Percentiles rank a stretch among this genome's conserved stretches.
Evolutionary conservation across 225 moss, liverwort and hornwort species (phyloP).

Genomic region (Lunularia cruciata): DNA sequence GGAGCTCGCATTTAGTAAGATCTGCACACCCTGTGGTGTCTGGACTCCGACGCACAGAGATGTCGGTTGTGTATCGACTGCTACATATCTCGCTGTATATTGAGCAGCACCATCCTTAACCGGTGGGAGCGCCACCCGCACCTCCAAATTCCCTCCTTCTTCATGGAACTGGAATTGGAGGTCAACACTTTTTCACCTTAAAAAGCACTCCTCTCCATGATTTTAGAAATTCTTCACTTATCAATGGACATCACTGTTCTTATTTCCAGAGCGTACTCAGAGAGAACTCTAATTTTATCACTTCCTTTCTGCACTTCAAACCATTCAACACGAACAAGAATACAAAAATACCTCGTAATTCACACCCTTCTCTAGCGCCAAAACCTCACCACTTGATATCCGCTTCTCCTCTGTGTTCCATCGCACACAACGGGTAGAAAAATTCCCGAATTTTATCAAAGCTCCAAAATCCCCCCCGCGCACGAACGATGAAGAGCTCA

Average conservation of each 20-base stretch:
- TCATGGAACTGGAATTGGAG: conserved; percentile 80
- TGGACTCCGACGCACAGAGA: conserved; percentile 69
- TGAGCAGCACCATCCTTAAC: conserved; percentile 54
- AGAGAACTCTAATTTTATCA: neutral
- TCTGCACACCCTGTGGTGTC: conserved; percentile 58
- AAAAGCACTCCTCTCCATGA: neutral
- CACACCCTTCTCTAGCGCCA: conserved; percentile 23
- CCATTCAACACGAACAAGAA: neutral
- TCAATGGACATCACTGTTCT: neutral
- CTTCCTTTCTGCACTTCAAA: too few species aligned
- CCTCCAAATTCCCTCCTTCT: conserved; percentile 88
- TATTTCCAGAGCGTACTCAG: neutral
- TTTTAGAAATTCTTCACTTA: neutral
- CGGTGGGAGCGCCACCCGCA: conserved; percentile 74
- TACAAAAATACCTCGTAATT: conserved; percentile 27
- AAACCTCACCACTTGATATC: neutral
- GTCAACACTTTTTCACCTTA: conserved; percentile 14
- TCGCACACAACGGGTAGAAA: neutral
- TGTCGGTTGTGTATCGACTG: conserved; percentile 71
- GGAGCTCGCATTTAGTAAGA: conserved; percentile 58
- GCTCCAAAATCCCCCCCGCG: neutral
- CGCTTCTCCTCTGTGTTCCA: neutral
- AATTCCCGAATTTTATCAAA: neutral
- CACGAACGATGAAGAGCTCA: neutral
- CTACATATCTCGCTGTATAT: conserved; percentile 75